Evolutionary conservation across 176 grass and related monocot species (phyloP).

Genomic region (Alopecurus myosuroides): DNA sequence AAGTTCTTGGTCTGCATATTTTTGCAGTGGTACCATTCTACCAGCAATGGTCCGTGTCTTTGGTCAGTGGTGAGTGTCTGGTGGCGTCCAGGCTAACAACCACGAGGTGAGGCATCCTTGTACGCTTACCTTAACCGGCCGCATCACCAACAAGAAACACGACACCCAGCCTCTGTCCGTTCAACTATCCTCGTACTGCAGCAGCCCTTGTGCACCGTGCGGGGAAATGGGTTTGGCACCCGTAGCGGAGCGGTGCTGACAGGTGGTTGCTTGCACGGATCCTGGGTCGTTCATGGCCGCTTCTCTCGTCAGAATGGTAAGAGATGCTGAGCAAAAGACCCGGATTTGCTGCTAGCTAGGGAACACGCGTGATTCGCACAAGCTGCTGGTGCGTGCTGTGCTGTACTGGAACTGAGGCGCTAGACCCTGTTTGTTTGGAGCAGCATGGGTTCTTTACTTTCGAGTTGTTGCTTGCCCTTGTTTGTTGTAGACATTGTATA

Average conservation of each 20-base stretch:
- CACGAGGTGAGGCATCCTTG: background rate
- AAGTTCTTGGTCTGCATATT: background rate
- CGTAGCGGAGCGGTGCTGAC: background rate
- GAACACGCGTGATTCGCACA: too few species aligned
- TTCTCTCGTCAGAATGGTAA: background rate
- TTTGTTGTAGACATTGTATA: conserved; percentile 72
- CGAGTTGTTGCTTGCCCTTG: conserved; percentile 50
- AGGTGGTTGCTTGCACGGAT: background rate
- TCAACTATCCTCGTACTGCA: background rate
- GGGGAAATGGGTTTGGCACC: background rate
- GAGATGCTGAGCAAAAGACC: background rate
- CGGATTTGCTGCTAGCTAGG: too few species aligned
- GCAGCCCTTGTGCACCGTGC: background rate
- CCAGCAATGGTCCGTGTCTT: background rate
- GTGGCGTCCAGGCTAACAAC: conserved; percentile 4
- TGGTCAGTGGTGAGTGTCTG: background rate
- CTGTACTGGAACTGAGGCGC: conserved; percentile 59
- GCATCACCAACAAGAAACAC: background rate
- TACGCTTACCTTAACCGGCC: background rate
- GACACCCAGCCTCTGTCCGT: background rate
- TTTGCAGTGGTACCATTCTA: background rate
- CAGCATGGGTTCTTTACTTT: conserved; percentile 64
- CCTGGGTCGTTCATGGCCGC: background rate
- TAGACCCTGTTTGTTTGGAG: conserved; percentile 90
- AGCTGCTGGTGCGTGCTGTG: too few species aligned